phyloP scores from a whole-genome alignment of 192 early-diverging fungal species.

The Entrophospora sp. region DNA sequence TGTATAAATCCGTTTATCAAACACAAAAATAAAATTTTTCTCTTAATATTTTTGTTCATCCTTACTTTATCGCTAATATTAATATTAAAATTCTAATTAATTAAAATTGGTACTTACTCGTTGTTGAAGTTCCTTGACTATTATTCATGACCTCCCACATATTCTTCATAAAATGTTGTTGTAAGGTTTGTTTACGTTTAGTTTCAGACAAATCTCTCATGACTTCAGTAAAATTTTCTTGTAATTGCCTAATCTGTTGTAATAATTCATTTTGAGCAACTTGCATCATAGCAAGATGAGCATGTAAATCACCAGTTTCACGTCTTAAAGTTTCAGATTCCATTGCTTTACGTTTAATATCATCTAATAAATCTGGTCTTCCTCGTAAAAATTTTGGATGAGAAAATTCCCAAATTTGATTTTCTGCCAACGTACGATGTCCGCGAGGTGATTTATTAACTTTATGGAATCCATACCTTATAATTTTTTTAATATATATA shows the following conservation, averaged over 20 bases:
- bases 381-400: conserved; percentile 75
- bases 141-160: conserved; percentile 57
- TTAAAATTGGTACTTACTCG: too few species aligned
- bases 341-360: conserved; percentile 88
- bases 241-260: conserved; percentile 63
- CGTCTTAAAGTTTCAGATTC: conserved; percentile 67
- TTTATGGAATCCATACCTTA: conserved; percentile 81
- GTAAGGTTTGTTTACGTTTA: conserved; percentile 56
- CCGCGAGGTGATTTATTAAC: conserved; percentile 84
- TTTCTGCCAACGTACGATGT: conserved; percentile 74
- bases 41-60: not conserved
- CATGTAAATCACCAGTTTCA: conserved; percentile 68
- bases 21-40: not conserved
- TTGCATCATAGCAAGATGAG: conserved; percentile 70
- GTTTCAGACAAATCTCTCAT: conserved; percentile 66
- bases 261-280: conserved; percentile 64
- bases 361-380: conserved; percentile 70
- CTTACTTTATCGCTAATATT: not conserved
- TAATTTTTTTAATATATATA: not conserved
- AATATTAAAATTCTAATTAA: too few species aligned
- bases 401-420: conserved; percentile 89
- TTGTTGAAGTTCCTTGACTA: conserved; percentile 13
- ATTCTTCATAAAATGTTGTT: conserved; percentile 57
- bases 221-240: conserved; percentile 65
- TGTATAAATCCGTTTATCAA: too few species aligned